Evolutionary conservation across 2,329 filamentous ascomycete genomes (phyloP), one percentile per base, ranked within the genome.

Genomic region (Sordariomycetes sp.): DNA sequence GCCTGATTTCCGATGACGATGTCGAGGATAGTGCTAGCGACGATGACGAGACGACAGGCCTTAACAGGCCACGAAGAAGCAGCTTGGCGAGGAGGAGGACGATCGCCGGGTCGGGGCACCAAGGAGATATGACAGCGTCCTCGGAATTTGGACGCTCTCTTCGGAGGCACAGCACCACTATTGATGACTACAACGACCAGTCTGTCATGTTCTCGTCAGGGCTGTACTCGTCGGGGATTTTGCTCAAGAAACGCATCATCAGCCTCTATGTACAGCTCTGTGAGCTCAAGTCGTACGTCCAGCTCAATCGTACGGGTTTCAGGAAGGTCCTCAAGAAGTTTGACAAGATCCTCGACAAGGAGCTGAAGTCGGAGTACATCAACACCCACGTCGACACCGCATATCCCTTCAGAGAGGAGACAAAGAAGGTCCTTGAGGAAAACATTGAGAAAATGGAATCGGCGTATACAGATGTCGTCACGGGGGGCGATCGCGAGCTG

Each of bases 291-390:
- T 96, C 90, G 3, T 98, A 88, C 51, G 80, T 88, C 36, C 90
- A 96, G 62, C 75, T 98, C 42, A 98, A 98, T 68, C 83, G 84
- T 60, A 98, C 92, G 1, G 92, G 92, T 10, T 98, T 98, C 61
- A 77, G 81, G 50, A 98, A 98, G 61, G 88, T 94, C 1, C 64
- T 96, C 45, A 98, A 98, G 63, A 98, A 98, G 59, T 98, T 92
- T 51, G 92, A 98, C 69, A 98, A 98, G 67, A 96, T 84, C 37
- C 63, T 94, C 38, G 82, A 95, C 57, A 80, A 81, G 43, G 80
- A 80, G 46, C 66, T 96, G 36, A 87, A 90, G 44, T 66, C 74
- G 11, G 65, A 70, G 30, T 98, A 94, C 55, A 77, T 95, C 57
- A 70, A 75, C 36, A 63, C 75, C 21, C 69, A 74, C 23, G 86